These are phyloP conservation scores for Jimgerdemannia flammicorona DNA, from an alignment of 192 early-diverging fungal genomes.

Conservation along the genomic window DNA sequence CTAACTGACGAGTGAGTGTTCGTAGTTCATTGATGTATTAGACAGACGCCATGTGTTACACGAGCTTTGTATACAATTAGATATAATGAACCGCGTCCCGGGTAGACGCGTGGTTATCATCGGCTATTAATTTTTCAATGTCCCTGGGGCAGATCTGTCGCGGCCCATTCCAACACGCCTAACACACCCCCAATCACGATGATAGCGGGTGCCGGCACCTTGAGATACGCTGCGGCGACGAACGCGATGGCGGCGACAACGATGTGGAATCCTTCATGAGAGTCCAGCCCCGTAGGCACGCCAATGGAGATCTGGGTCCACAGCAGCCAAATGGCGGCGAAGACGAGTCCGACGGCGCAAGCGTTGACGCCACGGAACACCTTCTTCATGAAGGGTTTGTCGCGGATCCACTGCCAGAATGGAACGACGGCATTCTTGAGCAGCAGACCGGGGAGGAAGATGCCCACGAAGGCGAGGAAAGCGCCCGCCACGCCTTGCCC, in stretches of 20 bases:
- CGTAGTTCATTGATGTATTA: no score
- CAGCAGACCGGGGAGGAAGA: conserved; percentile 61
- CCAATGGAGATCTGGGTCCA: conserved; percentile 22
- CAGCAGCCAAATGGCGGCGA: conserved; percentile 60
- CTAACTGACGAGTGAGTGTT: no score
- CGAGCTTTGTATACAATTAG: no score
- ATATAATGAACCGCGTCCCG: no score
- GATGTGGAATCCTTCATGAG: conserved; percentile 22
- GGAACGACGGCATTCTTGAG: conserved; percentile 57
- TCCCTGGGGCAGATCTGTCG: no score
- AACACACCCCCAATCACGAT: conserved; percentile 30
- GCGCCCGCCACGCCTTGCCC: conserved; percentile 40
- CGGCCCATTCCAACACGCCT: conserved; percentile 26
- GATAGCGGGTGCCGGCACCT: conserved; percentile 26
- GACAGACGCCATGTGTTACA: no score
- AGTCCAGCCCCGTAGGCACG: background rate
- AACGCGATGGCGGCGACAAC: conserved; percentile 34
- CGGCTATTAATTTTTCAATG: no score
- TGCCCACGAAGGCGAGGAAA: conserved; percentile 48
- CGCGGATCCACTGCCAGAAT: conserved; percentile 53
- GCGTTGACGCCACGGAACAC: conserved; percentile 61
- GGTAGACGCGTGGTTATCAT: no score
- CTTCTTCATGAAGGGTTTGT: conserved; percentile 29
- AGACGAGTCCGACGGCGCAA: conserved; percentile 58
- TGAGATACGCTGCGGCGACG: conserved; percentile 24